Percentiles rank a stretch among this genome's conserved stretches.
phyloP scores from a whole-genome alignment of 176 grass and related monocot species.

The Lolium multiflorum region DNA sequence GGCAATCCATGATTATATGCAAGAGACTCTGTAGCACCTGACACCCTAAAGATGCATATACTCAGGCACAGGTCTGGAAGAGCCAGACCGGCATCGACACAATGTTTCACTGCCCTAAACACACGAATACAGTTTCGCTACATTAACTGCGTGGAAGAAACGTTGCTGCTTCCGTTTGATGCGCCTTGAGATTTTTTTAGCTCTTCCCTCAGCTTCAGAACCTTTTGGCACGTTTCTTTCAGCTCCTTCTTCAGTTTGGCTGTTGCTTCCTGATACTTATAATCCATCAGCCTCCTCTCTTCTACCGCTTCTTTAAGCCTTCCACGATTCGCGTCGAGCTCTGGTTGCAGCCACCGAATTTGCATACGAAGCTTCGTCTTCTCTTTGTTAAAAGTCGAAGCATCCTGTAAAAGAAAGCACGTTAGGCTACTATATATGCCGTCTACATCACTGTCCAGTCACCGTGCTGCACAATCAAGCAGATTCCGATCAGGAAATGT shows the following conservation, averaged over 20 bases:
- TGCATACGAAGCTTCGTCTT: constrained; percentile 56
- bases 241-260: constrained; percentile 73
- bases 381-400: constrained; percentile 60
- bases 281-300: constrained; percentile 65
- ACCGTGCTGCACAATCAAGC: background rate
- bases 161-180: constrained; percentile 10
- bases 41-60: background rate
- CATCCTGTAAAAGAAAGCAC: constrained; percentile 54
- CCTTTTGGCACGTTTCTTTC: constrained; percentile 51
- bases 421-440: background rate
- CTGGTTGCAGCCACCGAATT: constrained; percentile 45
- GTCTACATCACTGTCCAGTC: background rate
- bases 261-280: constrained; percentile 66
- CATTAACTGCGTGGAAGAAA: background rate
- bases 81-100: constrained; percentile 14
- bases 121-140: background rate
- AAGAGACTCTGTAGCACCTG: background rate
- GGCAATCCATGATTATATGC: background rate
- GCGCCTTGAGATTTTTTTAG: constrained; percentile 41
- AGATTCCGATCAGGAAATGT: background rate
- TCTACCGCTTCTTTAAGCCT: constrained; percentile 50
- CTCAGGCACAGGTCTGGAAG: background rate
- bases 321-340: constrained; percentile 63
- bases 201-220: constrained; percentile 72
- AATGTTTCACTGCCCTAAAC: background rate